These are phyloP conservation scores for Blastocystis sp. DNA, from an alignment of 352 stramenopile genomes.

Conservation along the genomic window DNA sequence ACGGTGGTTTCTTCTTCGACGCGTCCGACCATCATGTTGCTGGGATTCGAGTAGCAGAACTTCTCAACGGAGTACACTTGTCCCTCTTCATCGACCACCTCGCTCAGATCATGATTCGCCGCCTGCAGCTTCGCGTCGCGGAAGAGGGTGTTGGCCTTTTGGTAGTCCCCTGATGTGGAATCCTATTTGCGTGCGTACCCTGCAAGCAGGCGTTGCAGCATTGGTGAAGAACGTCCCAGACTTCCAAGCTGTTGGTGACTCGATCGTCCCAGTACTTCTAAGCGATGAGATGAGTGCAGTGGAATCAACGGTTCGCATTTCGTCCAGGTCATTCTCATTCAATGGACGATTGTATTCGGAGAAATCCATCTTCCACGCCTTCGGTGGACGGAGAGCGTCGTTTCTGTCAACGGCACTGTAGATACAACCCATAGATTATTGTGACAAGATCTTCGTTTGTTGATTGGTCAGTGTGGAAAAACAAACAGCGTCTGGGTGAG, in stretches of 20 bases:
- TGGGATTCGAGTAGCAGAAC: constrained; percentile 39
- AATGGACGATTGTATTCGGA: constrained; percentile 17
- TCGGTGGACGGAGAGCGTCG: background rate
- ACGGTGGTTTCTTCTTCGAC: constrained; percentile 22
- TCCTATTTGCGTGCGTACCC: background rate
- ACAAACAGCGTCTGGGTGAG: background rate
- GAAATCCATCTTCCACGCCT: constrained; percentile 56
- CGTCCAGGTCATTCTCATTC: constrained; percentile 49
- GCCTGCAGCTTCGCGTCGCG: background rate
- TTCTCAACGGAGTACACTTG: constrained; percentile 32
- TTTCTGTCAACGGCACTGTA: background rate
- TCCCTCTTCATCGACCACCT: constrained; percentile 14
- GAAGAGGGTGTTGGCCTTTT: constrained; percentile 13
- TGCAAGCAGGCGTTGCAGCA: constrained; percentile 38
- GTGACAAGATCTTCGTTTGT: constrained; percentile 28
- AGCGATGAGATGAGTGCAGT: background rate
- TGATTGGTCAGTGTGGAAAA: background rate
- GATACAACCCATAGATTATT: constrained; percentile 28
- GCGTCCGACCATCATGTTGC: constrained; percentile 26
- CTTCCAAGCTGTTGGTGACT: constrained; percentile 31
- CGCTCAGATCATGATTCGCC: constrained; percentile 24
- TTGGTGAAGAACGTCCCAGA: constrained; percentile 8
- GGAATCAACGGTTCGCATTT: background rate
- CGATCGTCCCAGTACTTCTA: constrained; percentile 43
- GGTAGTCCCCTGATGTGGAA: background rate